Conservation (phyloP, 148 eudicot species). For the Hydrangea macrophylla region DNA sequence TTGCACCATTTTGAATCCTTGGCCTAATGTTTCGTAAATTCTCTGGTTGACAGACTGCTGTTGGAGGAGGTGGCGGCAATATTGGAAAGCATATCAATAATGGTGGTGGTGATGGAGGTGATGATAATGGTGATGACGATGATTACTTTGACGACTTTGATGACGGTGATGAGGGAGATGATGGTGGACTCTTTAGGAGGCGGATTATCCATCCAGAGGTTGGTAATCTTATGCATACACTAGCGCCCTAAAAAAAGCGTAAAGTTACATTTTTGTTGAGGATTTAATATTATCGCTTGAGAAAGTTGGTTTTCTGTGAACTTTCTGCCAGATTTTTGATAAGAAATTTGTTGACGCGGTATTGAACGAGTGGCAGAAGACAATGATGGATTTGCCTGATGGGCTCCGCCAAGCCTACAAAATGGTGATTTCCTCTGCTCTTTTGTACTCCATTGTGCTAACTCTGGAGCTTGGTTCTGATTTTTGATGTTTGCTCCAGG, state of each 20-base stretch:
- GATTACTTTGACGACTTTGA: conserved; percentile 95
- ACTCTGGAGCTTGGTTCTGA: conserved; percentile 16
- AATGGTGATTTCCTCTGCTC: conserved; percentile 58
- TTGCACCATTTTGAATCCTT: not conserved
- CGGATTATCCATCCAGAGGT: conserved; percentile 82
- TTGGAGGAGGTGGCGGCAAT: conserved; percentile 93
- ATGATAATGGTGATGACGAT: conserved; percentile 92
- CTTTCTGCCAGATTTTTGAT: conserved; percentile 64
- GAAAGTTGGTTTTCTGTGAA: conserved; percentile 7
- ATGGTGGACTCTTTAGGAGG: conserved; percentile 84
- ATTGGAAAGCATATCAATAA: conserved; percentile 68
- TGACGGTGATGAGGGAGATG: conserved; percentile 92
- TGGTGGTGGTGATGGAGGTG: conserved; percentile 99
- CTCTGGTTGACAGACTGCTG: conserved; percentile 43
- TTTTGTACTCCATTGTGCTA: not conserved
- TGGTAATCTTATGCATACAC: not conserved
- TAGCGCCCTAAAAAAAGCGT: no score
- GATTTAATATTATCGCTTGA: not conserved
- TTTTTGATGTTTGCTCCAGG: conserved; percentile 39
- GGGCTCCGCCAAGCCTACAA: conserved; percentile 91
- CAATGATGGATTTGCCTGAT: conserved; percentile 91
- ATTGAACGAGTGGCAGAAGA: conserved; percentile 92
- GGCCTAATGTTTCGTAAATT: not conserved
- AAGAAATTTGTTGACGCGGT: conserved; percentile 89
- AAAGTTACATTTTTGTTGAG: no score